phyloP scores from a whole-genome alignment of 2,329 filamentous ascomycete genomes.

The Phyllosticta ampelicida region DNA sequence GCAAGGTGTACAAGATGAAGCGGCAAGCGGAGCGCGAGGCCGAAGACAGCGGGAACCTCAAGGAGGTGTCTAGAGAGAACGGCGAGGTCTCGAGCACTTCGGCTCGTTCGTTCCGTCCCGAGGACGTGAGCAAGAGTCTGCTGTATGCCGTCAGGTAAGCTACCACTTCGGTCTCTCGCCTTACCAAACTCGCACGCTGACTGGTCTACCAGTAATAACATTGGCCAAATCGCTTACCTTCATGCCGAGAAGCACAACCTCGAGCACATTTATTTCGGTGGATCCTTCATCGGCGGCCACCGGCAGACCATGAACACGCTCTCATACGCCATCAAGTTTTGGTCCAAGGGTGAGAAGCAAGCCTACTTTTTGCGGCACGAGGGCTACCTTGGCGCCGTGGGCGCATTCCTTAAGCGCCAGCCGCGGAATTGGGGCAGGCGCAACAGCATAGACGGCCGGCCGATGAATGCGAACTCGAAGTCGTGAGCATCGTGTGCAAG shows the following conservation, averaged over 20 bases:
- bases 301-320: constrained; percentile 96
- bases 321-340: constrained; percentile 94
- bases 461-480: neutral
- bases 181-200: neutral
- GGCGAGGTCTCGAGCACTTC: constrained; percentile 20
- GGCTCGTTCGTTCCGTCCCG: constrained; percentile 54
- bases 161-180: neutral
- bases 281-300: constrained; percentile 92
- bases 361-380: constrained; percentile 94
- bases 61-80: constrained; percentile 14
- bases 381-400: constrained; percentile 87
- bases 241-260: constrained; percentile 90
- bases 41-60: constrained; percentile 53
- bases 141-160: constrained; percentile 72
- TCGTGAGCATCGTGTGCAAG: neutral
- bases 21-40: constrained; percentile 67
- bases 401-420: constrained; percentile 85
- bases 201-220: constrained; percentile 64
- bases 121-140: constrained; percentile 83
- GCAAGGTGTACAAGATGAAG: constrained; percentile 93
- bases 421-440: constrained; percentile 84
- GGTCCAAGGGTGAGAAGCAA: constrained; percentile 87
- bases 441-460: constrained; percentile 53
- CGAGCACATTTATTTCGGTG: constrained; percentile 92
- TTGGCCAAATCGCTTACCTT: constrained; percentile 95